Base-by-base conservation (phyloP, 352 stramenopile species). In the Peronospora farinosa region DNA sequence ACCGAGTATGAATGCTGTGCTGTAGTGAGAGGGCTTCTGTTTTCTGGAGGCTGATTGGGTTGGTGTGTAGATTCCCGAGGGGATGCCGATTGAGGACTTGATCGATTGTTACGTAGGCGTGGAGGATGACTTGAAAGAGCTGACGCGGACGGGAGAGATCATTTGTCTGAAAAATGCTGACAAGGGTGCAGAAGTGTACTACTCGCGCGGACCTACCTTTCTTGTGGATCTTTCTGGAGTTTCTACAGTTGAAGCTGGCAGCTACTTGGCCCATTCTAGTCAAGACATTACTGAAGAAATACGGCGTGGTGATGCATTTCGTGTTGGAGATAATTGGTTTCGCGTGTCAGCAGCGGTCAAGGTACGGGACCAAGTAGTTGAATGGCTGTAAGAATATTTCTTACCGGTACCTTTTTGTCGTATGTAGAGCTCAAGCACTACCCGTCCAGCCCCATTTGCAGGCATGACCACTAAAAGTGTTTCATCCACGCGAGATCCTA, bases 131-230 rank as follows among this genome's bases (percentile, higher is more conserved):
- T 56, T 93, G 12, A 79, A 81, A 27, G 77, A 89, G 25, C 47
- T 91, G 38, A 71, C 76, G 21, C 76, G 76, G 36, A 82, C 70
- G 6, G 82, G 82, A 37, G 78, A 90, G 50, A 72, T 93, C 44
- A 91, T 93, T 38, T 91, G 79, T 42, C 51, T 93, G n/a, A 89
- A 90, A 51, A 91, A 88, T 39, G 76, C 69, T 0, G 79, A 91
- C 47, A 88, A 78, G 25, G 78, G 78, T 12, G 69, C 66, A 1
- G 82, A 91, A 19, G 82, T 93, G 38, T 92, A 79, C 57, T 92
- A 88, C 51, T 69, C 79, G 19, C 82, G 82, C 19, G 74, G 75
- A 3, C 38, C 60, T 19, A 50, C 63, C 19, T 93, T 88, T 51
- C 57, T 88, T n/a, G 76, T 88, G 17, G 75, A 88, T 50, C 61